These are phyloP conservation scores for Penicillium rolfsii DNA, from an alignment of 2,329 filamentous ascomycete species.

Conservation along the genomic window DNA sequence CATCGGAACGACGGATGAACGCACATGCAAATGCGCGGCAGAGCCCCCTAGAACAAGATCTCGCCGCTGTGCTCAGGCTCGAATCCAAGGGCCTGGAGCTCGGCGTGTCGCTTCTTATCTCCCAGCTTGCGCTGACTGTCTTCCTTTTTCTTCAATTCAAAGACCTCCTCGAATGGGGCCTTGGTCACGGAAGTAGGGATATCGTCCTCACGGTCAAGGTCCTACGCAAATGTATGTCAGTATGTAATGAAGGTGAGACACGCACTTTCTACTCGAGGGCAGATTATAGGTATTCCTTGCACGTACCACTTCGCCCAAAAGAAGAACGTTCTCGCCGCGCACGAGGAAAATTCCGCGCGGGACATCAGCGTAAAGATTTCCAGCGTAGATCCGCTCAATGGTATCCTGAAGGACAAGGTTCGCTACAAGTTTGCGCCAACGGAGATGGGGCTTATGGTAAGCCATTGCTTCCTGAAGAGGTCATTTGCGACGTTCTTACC, in stretches of 20 bases:
- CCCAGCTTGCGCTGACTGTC: conserved; percentile 68
- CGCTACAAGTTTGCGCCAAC: conserved; percentile 56
- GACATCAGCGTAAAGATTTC: conserved; percentile 79
- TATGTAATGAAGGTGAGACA: background rate
- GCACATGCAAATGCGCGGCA: conserved; percentile 4
- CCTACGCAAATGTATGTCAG: conserved; percentile 49
- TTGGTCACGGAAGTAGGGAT: conserved; percentile 69
- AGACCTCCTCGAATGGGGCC: conserved; percentile 70
- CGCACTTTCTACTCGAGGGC: background rate
- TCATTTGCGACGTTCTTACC: conserved; percentile 59
- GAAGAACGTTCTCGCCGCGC: conserved; percentile 92
- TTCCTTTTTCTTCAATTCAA: conserved; percentile 72
- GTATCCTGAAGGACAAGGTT: conserved; percentile 95
- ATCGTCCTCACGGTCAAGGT: conserved; percentile 93
- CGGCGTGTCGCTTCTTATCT: conserved; percentile 73
- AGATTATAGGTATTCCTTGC: background rate
- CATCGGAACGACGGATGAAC: conserved; percentile 1
- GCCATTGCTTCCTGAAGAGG: conserved; percentile 10
- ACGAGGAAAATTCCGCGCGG: conserved; percentile 87
- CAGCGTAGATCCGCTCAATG: conserved; percentile 80
- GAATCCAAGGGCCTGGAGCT: conserved; percentile 78
- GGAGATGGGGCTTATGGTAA: conserved; percentile 7
- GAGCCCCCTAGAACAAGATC: conserved; percentile 60
- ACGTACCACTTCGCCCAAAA: conserved; percentile 83
- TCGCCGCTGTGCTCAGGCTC: conserved; percentile 83